Evolutionary conservation across 1,284 basidiomycete species (phyloP), one percentile per base, ranked within the genome.

Genomic region (Phellopilus nigrolimitatus): DNA sequence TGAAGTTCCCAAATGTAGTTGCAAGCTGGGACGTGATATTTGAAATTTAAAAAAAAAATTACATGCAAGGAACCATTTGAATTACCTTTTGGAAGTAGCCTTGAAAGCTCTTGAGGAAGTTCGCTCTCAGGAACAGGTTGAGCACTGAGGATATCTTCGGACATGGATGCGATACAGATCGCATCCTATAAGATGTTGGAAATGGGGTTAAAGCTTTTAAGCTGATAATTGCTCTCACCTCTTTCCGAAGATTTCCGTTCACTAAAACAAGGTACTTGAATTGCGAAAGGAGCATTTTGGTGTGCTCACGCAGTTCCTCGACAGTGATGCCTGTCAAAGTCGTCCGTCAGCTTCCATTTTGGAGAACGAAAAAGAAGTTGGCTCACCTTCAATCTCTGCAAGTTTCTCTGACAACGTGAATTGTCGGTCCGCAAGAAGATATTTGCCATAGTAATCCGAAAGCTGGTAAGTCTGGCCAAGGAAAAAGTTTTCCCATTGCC

Each of bases 351-450:
- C 12, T 47, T 5, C 36, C 7, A 45, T 37, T 25, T 30, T 25
- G 41, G 12, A 41, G 24, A 33, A 34, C 47, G 43, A 27, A 45
- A 57, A 39, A 28, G 1, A n/a, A 7, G n/a, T 17, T 58, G 19
- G 69, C 88, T 64, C 62, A 93, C 91, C 70, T 36, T 80, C 71
- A 19, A 99, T 69, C 62, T 90, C 91, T 10, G 70, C 69, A n/a
- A 98, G 69, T 61, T 84, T 87, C 64, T 97, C 92, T 43, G 84
- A 74, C 19, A 88, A 67, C 0, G 87, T 90, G 88, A 91, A 98
- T 56, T 83, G 78, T 31, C 71, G 72, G 55, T 90, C 80, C 0
- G 84, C 73, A 38, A 91, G 70, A 15, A 89, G 67, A 66, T 94
- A 87, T 15, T 79, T 78, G 19, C 75, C 73, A 66, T 85, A 94